These are phyloP conservation scores for Chaetomium globosum DNA, from an alignment of 2,329 filamentous ascomycete genomes.

Conservation along the genomic window DNA sequence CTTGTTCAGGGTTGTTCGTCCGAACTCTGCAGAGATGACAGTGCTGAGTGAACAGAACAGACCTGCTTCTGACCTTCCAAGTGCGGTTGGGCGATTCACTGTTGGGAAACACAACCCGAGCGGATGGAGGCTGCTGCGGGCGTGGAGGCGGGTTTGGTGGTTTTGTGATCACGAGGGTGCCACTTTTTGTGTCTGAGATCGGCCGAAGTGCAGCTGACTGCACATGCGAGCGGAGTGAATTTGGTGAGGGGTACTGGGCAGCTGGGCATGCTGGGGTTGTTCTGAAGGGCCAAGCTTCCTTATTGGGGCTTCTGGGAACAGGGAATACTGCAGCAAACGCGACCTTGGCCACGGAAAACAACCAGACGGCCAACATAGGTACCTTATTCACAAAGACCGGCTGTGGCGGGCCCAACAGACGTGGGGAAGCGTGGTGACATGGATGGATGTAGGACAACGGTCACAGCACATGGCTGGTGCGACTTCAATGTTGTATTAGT, in stretches of 20 bases:
- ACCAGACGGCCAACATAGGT: neutral
- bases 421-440: neutral
- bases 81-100: neutral
- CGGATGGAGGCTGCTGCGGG: neutral
- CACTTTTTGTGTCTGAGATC: constrained; percentile 2
- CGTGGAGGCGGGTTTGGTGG: neutral
- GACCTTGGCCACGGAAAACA: neutral
- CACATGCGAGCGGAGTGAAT: neutral
- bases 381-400: neutral
- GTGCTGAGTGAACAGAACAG: neutral
- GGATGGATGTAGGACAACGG: neutral
- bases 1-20: neutral
- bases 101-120: neutral
- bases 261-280: neutral
- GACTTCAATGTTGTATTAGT: neutral
- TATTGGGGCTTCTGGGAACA: neutral
- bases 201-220: constrained; percentile 1
- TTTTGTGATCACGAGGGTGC: constrained; percentile 1
- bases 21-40: neutral
- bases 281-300: neutral
- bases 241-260: neutral
- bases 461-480: neutral
- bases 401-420: neutral
- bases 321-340: neutral
- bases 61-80: neutral